Evolutionary conservation across 2,329 filamentous ascomycete genomes (phyloP).

Genomic region (Cordyceps fumosorosea): DNA sequence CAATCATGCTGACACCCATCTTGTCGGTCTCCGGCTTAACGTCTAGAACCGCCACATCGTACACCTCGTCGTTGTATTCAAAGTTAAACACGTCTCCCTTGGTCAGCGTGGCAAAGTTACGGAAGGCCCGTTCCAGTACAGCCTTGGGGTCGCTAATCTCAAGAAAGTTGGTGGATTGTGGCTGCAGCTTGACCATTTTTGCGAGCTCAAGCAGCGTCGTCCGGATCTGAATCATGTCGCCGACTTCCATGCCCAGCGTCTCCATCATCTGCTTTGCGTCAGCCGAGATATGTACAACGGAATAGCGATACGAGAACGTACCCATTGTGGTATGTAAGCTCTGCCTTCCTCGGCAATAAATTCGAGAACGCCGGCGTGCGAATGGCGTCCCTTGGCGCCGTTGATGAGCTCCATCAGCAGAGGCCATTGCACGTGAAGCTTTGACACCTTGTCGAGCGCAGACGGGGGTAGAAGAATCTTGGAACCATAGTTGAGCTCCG

Average conservation of each 20-base stretch:
- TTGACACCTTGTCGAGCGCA: constrained; percentile 91
- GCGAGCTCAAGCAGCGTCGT: constrained; percentile 89
- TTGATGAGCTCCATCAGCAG: constrained; percentile 96
- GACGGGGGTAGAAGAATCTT: constrained; percentile 98
- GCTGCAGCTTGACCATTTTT: constrained; percentile 91
- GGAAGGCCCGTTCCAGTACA: constrained; percentile 91
- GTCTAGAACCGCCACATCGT: constrained; percentile 88
- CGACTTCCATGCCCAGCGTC: constrained; percentile 79
- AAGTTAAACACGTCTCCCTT: constrained; percentile 95
- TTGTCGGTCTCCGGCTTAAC: constrained; percentile 80
- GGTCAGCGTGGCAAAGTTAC: constrained; percentile 89
- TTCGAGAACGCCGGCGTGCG: constrained; percentile 91
- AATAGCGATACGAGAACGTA: constrained; percentile 33
- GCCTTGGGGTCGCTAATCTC: constrained; percentile 97
- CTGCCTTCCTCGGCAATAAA: constrained; percentile 97
- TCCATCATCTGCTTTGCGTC: constrained; percentile 71
- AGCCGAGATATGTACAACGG: neutral
- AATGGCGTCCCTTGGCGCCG: constrained; percentile 69
- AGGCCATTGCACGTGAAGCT: constrained; percentile 93
- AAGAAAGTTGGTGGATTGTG: constrained; percentile 86
- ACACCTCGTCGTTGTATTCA: constrained; percentile 89
- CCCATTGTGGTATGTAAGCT: constrained; percentile 94
- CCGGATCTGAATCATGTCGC: constrained; percentile 91
- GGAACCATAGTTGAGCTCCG: constrained; percentile 89
- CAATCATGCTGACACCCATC: constrained; percentile 87